Evolutionary conservation across 2,329 filamentous ascomycete genomes (phyloP), one percentile per base, ranked within the genome.

Genomic region (Alternaria dauci): DNA sequence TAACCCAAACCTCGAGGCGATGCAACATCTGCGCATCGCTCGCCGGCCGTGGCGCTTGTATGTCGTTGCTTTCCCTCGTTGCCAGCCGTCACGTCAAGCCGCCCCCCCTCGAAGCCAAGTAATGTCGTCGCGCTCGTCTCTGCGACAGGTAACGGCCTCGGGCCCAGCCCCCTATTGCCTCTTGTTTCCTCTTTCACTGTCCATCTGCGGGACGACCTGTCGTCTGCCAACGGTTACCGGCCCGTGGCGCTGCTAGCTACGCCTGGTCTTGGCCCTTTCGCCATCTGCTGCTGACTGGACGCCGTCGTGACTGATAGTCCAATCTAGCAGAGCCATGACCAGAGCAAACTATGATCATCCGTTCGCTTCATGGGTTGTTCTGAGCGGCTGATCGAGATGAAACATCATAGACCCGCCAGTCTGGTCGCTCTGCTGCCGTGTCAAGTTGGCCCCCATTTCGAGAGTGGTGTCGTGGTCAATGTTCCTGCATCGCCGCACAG

Each of bases 401-500:
- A 78, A 78, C 77, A 76, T 77, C 62, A 52, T 67, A 58, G 68
- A 71, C 71, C 76, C 76, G 68, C 61, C 62, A 64, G 52, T 65
- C 55, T 56, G 74, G 76, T 65, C 64, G 55, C 59, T 67, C 63
- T 66, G 70, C 71, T 77, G 75, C 72, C 65, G 75, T 78, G 75
- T 77, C 72, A 73, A 77, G 69, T 71, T 67, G 66, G 63, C 70
- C 58, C 65, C 70, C 69, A 65, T 63, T 69, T 74, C 58, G 70
- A 76, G 72, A 67, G 71, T 67, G 68, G 74, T 72, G 72, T 73
- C 71, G 73, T 76, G 74, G 73, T 69, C 76, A 74, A 77, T 78
- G 77, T 79, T 79, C 76, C 76, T 79, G 77, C 77, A 73, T 79
- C 70, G 74, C 72, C 75, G 75, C 76, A 77, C 73, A 70, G 74